phyloP scores from a whole-genome alignment of 305 asterid species.

The Stenogyne calaminthoides region DNA sequence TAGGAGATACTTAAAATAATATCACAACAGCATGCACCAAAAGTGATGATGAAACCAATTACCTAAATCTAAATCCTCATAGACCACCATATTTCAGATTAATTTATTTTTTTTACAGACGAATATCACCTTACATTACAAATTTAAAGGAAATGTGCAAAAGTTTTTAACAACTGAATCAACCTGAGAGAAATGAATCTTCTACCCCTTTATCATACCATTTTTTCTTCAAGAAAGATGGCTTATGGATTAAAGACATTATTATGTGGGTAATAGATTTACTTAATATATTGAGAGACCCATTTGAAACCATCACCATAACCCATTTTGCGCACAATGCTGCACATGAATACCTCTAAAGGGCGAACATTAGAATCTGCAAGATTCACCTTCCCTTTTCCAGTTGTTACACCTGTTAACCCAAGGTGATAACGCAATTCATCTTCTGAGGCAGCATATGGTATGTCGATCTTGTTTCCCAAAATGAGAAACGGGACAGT shows the following conservation, averaged over 20 bases:
- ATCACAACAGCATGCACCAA: not conserved
- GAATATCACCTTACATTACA: constrained; percentile 35
- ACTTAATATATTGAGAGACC: constrained; percentile 73
- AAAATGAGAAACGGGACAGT: constrained; percentile 80
- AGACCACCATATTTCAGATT: constrained; percentile 8
- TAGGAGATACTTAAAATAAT: not conserved
- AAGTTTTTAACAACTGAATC: constrained; percentile 38
- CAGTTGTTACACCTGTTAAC: constrained; percentile 75
- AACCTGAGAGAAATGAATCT: constrained; percentile 38
- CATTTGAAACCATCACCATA: constrained; percentile 56
- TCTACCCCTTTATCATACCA: constrained; percentile 20
- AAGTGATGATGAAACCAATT: constrained; percentile 9
- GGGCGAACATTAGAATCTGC: constrained; percentile 78
- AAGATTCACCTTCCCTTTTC: constrained; percentile 81
- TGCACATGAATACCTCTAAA: constrained; percentile 85
- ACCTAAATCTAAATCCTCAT: constrained; percentile 14
- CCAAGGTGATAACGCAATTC: constrained; percentile 85
- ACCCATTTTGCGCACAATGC: constrained; percentile 93
- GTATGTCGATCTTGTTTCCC: constrained; percentile 91
- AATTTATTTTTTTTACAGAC: constrained; percentile 24
- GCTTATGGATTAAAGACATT: constrained; percentile 3
- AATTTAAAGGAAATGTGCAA: constrained; percentile 39
- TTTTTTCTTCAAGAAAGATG: constrained; percentile 29
- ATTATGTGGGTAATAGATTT: constrained; percentile 26
- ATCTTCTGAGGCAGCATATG: constrained; percentile 90